These are phyloP conservation scores for Vitis cinerea DNA, from an alignment of 164 flowering plant genomes.

Conservation along the genomic window DNA sequence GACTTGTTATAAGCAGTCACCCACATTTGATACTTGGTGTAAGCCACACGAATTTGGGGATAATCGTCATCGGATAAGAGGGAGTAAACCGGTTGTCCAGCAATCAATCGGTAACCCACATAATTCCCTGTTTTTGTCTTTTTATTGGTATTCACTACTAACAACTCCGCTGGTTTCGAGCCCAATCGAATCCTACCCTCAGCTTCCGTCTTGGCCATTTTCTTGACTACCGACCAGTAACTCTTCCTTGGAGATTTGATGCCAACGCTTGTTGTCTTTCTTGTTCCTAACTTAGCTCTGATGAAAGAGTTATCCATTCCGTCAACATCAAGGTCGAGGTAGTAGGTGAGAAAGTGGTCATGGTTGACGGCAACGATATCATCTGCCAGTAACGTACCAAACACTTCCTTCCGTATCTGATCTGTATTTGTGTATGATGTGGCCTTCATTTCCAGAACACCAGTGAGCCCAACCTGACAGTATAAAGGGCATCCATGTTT, in stretches of 20 bases:
- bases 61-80: conserved; percentile 65
- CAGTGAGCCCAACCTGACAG: conserved; percentile 58
- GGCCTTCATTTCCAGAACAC: conserved; percentile 57
- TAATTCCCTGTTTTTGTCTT: conserved; percentile 55
- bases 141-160: conserved; percentile 56
- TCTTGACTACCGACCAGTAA: conserved; percentile 53
- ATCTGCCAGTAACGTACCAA: conserved; percentile 52
- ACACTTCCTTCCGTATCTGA: conserved; percentile 36
- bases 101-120: conserved; percentile 56
- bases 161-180: conserved; percentile 37
- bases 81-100: conserved; percentile 37
- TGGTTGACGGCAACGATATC: conserved; percentile 58
- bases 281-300: conserved; percentile 36
- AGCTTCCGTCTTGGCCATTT: conserved; percentile 47
- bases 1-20: conserved; percentile 64
- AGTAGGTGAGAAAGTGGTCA: conserved; percentile 68
- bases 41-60: conserved; percentile 61
- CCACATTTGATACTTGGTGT: conserved; percentile 63
- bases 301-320: conserved; percentile 58
- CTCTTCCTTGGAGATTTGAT: conserved; percentile 57
- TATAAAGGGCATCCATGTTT: too few relatives aligned
- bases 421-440: conserved; percentile 36
- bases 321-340: conserved; percentile 74
- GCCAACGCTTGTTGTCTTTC: conserved; percentile 6
- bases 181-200: conserved; percentile 48